Evolutionary conservation across 768 basidiomycete genomes (phyloP).

Genomic region (Tulasnella sp.): DNA sequence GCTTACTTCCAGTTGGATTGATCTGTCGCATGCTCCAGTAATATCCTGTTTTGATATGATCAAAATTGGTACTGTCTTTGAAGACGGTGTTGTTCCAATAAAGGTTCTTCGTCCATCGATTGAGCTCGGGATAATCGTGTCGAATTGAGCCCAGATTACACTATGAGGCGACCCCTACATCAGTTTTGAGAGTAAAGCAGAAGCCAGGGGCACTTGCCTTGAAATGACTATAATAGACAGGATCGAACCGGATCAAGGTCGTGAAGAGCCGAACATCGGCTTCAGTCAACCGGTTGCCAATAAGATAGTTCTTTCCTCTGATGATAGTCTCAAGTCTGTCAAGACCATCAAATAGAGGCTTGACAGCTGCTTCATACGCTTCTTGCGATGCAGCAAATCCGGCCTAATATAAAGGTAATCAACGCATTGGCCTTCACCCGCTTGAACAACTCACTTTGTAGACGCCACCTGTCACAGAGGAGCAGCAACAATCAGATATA

Average conservation of each 20-base stretch:
- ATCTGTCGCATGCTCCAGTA: no score
- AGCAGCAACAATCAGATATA: no score
- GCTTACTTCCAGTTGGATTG: no score
- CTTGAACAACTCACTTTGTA: slow-evolving; percentile 39
- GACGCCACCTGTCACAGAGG: slow-evolving; percentile 53
- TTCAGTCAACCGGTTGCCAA: slow-evolving; percentile 74
- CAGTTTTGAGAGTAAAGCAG: background rate
- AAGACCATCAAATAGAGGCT: slow-evolving; percentile 60
- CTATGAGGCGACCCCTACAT: slow-evolving; percentile 1
- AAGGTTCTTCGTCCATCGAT: slow-evolving; percentile 75
- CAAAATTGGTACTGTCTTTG: slow-evolving; percentile 74
- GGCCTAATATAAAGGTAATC: slow-evolving; percentile 21
- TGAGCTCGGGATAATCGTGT: slow-evolving; percentile 70
- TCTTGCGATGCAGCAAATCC: slow-evolving; percentile 75
- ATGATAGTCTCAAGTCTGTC: slow-evolving; percentile 71
- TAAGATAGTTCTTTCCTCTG: slow-evolving; percentile 64
- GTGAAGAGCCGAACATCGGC: slow-evolving; percentile 81
- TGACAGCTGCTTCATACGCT: slow-evolving; percentile 70
- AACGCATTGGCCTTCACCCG: background rate
- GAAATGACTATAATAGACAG: slow-evolving; percentile 84
- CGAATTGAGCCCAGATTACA: slow-evolving; percentile 82
- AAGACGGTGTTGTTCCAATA: slow-evolving; percentile 90
- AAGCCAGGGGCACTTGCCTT: slow-evolving; percentile 30
- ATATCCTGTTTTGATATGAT: slow-evolving; percentile 72
- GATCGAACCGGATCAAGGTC: slow-evolving; percentile 85